These are phyloP conservation scores for Dryas octopetala DNA, from an alignment of 306 rosid genomes.

Conservation along the genomic window DNA sequence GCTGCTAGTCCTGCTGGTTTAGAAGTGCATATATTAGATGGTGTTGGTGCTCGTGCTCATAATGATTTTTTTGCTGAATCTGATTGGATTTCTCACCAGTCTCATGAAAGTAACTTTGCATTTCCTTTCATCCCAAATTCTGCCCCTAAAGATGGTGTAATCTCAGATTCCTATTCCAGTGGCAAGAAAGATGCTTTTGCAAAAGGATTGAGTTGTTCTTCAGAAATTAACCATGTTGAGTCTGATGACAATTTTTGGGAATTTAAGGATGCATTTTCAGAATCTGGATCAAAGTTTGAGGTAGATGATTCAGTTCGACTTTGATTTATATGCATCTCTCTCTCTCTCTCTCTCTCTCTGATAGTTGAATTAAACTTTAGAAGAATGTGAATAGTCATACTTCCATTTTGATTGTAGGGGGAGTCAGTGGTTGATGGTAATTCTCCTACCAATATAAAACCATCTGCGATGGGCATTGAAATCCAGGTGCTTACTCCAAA, in stretches of 20 bases:
- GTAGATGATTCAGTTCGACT: constrained; percentile 24
- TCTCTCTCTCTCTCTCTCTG: background rate
- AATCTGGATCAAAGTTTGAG: constrained; percentile 28
- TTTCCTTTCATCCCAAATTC: constrained; percentile 46
- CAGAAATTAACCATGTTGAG: constrained; percentile 22
- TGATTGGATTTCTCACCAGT: constrained; percentile 33
- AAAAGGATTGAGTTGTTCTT: constrained; percentile 4
- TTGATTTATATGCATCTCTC: background rate
- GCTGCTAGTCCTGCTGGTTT: constrained; percentile 31
- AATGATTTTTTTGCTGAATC: constrained; percentile 37
- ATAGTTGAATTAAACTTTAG: background rate
- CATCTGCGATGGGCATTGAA: constrained; percentile 4
- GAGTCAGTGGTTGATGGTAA: constrained; percentile 18
- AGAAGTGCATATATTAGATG: constrained; percentile 29
- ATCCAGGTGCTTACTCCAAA: constrained; percentile 14
- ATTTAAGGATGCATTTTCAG: constrained; percentile 35
- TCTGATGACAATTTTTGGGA: constrained; percentile 32
- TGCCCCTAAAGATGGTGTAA: constrained; percentile 21
- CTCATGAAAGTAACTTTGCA: constrained; percentile 44
- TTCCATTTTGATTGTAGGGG: constrained; percentile 27
- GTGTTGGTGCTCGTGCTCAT: constrained; percentile 29
- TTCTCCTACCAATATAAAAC: constrained; percentile 19
- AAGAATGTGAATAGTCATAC: constrained; percentile 5
- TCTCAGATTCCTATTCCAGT: constrained; percentile 35
- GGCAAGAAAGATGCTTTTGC: constrained; percentile 25